Base-by-base conservation (phyloP, 2,329 filamentous ascomycete species). In the Endothia cerciana region DNA sequence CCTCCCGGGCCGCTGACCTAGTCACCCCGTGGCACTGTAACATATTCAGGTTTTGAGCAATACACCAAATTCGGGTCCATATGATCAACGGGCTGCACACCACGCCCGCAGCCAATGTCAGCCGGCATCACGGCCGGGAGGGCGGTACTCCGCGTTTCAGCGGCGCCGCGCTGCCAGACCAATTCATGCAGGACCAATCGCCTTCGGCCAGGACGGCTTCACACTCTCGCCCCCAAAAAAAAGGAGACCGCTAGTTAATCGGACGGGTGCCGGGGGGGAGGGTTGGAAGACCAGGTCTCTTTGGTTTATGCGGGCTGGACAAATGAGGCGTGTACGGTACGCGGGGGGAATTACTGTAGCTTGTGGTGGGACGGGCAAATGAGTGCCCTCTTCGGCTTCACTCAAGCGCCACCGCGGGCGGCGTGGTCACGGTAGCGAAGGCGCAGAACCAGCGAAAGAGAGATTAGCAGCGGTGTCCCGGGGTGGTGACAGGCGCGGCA, bases 131-230 rank as follows among this genome's bases (percentile, higher is more conserved):
- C 64, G 45, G 22, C 45, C 64, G 64, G 60, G 64, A 64, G 53
- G 57, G 30, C 41, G 40, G 33, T 15, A 19, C 41, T 68, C 61
- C 64, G 64, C 57, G 60, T 68, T 68, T 66, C 60, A 66, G 57
- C 55, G 55, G 2, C 51, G 51, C 28, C 49, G 43, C 60, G 55
- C 43, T 41, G 28, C 33, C 55, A 41, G 38, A 30, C 49, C 30
- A 33, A 3, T 13, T 65, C 60, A 63, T 65, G 64, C 60, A 60
- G 30, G 17, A 36, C 7, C 17, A 25, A 55, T 55, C 17, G 51
- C 28, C 17, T 33, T 30, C 4, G 51, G 17, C 10, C 19, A 22
- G 11, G 17, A 17, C 4, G 17, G 28, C 8, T 13, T 47, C 43
- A 11, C 19, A 8, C 43, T 5, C 45, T 47, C 43, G 10, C 19